A percentile compares a stretch with the other conserved stretches of the same genome.
Evolutionary conservation across 2,329 filamentous ascomycete genomes (phyloP).

Genomic region (Phialophora tarda): DNA sequence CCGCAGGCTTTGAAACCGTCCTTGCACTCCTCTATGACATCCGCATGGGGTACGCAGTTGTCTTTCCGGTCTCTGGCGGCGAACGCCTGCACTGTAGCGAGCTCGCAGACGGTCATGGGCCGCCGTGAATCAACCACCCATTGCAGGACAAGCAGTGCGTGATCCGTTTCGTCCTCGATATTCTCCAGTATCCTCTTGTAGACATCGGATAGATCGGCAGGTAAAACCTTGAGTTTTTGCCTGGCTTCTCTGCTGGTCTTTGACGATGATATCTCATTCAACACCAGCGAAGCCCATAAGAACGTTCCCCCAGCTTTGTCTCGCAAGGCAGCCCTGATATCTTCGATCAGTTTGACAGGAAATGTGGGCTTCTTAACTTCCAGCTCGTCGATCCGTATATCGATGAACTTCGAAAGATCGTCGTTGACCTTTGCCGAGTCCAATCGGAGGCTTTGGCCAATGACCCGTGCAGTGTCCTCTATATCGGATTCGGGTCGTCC

Average conservation of each 20-base stretch:
- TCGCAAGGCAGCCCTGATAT: not conserved
- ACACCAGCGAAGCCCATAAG: not conserved
- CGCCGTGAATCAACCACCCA: not conserved
- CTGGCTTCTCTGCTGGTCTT: not conserved
- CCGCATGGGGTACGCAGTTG: too few relatives aligned
- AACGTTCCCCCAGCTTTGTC: conserved; percentile 4
- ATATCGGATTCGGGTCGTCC: not conserved
- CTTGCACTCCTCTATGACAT: too few relatives aligned
- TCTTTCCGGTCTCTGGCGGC: too few relatives aligned
- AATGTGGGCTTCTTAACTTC: too few relatives aligned
- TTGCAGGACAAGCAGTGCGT: not conserved
- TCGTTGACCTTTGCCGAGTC: not conserved
- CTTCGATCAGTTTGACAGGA: too few relatives aligned
- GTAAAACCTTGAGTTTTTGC: not conserved
- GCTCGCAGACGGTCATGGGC: not conserved
- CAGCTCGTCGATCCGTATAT: too few relatives aligned
- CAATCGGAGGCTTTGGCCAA: not conserved
- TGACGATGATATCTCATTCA: not conserved
- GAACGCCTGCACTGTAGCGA: not conserved
- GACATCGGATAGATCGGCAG: not conserved
- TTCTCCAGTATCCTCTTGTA: not conserved
- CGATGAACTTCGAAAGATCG: conserved; percentile 1
- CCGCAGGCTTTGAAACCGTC: not conserved
- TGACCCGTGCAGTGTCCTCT: not conserved
- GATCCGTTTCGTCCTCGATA: not conserved